Base-by-base conservation (phyloP, 73 alveolate species). In the Paramecium sonneborni region DNA sequence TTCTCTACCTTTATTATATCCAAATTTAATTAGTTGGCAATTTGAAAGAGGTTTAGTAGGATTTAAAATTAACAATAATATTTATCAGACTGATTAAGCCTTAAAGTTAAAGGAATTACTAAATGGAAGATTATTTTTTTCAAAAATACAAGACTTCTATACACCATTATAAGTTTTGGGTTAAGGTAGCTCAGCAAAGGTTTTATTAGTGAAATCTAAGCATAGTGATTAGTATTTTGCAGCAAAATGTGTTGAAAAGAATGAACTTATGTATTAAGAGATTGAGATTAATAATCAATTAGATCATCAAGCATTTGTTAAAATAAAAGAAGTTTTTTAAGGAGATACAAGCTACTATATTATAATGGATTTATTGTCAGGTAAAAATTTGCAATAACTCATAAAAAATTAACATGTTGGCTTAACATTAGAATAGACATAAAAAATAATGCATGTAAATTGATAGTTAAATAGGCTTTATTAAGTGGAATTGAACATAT, bases 241-340 rank as follows among this genome's bases (percentile, higher is more conserved):
- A 26, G 94, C 87, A 20, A 88, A 88, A 41, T 88, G 94, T 82
- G 70, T 88, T 72, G 91, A 67, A 38, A 88, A 69, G 76, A 69
- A 88, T 34, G 87, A 88, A 32, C 57, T 88, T 18, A 69, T 70
- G 76, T 79, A 79, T 79, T 44, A 79, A 14, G 90, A 79, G 21
- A 79, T 79, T 3, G 90, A 79, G n/a, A 79, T 79, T 43, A 79
- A 79, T 79, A 39, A 46, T 24, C 18, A 43, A 79, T 79, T 79
- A 79, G 55, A 70, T 43, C 94, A 88, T 52, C 89, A 34, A 15
- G 87, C 85, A 32, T 76, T 88, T 88, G 70, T 67, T 0, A 88
- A 70, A 72, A 34, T 88, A 39, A 57, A 70, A 15, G 94, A 88
- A 88, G 94, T 88, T 8, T 88, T 70, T 24, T 76, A 88, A 70